Evolutionary conservation across 129 eudicot genomes (phyloP).

Genomic region (Artemisia annua): DNA sequence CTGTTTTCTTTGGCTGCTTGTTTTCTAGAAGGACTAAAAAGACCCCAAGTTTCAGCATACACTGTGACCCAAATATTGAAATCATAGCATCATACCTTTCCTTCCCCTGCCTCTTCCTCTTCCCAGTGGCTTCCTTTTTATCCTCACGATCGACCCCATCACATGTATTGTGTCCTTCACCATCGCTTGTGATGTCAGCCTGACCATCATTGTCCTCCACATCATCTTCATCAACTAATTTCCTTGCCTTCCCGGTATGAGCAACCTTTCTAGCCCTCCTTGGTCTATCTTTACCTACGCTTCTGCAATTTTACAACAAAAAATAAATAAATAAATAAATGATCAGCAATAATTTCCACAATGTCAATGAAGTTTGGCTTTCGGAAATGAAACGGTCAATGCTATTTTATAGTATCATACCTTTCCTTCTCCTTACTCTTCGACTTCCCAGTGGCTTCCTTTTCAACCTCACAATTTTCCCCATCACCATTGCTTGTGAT

Average conservation of each 20-base stretch:
- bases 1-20: background rate
- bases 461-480: background rate
- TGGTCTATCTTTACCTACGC: slow-evolving; percentile 24
- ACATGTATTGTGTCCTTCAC: background rate
- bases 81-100: slow-evolving; percentile 22
- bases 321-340: background rate
- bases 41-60: background rate
- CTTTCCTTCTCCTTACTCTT: background rate
- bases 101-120: background rate
- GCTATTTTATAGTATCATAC: slow-evolving; percentile 10
- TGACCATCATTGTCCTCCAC: slow-evolving; percentile 23
- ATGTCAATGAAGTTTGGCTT: background rate
- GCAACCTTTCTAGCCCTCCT: slow-evolving; percentile 36
- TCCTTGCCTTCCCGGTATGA: slow-evolving; percentile 25
- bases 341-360: slow-evolving; percentile 10
- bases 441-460: background rate
- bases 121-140: background rate
- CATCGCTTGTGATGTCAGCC: slow-evolving; percentile 12
- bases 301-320: slow-evolving; percentile 27
- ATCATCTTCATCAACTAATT: slow-evolving; percentile 34
- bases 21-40: background rate
- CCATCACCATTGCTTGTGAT: slow-evolving; percentile 4
- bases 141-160: background rate
- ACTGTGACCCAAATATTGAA: background rate
- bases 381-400: background rate